Conservation (phyloP, 108 stramenopile genomes). For the Fragilariopsis cylindrus region DNA sequence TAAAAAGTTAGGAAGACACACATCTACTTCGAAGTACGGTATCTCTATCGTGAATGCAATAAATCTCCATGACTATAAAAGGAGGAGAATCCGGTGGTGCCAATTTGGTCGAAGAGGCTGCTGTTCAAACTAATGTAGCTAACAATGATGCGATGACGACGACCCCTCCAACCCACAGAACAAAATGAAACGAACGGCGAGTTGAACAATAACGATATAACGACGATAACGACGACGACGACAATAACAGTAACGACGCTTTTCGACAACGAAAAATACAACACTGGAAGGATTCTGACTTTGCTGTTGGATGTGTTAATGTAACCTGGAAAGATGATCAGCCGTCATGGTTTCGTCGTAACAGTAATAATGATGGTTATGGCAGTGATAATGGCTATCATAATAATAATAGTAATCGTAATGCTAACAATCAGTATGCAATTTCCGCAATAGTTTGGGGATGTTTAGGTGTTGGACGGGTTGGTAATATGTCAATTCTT, state of each 20-base stretch:
- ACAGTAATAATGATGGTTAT: background rate
- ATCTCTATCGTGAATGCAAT: no score
- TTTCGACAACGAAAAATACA: constrained; percentile 13
- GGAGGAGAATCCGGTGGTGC: no score
- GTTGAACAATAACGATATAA: background rate
- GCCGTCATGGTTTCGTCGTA: constrained; percentile 11
- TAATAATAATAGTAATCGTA: background rate
- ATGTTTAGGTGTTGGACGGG: constrained; percentile 66
- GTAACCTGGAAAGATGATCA: constrained; percentile 72
- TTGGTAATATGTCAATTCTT: constrained; percentile 83
- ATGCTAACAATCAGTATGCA: constrained; percentile 43
- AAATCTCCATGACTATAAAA: no score
- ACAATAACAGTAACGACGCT: background rate
- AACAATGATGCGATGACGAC: background rate
- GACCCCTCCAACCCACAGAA: background rate
- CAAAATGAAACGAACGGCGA: background rate
- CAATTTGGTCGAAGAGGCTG: no score
- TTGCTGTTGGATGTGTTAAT: constrained; percentile 78
- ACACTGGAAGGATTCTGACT: constrained; percentile 70
- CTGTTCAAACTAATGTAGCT: no score
- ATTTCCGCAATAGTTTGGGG: constrained; percentile 68
- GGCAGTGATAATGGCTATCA: constrained; percentile 1
- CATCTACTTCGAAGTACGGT: no score
- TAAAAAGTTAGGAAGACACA: no score
- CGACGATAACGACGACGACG: background rate